Percentiles rank a stretch among this genome's conserved stretches.
Conservation (phyloP, 495 filamentous ascomycete species). For the Xylaria telfairii region DNA sequence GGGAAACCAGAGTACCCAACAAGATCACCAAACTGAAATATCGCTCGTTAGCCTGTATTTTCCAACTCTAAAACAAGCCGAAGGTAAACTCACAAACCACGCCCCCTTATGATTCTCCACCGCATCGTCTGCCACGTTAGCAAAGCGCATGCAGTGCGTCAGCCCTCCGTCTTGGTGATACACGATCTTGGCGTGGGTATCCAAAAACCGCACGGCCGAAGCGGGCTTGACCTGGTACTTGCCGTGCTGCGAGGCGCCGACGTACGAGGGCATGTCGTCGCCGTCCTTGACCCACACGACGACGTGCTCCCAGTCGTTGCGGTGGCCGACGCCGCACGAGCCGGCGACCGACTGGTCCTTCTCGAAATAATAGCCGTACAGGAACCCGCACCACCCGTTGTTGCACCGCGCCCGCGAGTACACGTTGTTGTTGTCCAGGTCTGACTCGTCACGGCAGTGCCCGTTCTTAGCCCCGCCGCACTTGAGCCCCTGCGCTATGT, state of each 20-base stretch:
- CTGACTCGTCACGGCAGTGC: conserved; percentile 29
- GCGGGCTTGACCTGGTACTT: conserved; percentile 25
- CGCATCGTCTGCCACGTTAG: conserved; percentile 29
- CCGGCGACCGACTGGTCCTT: conserved; percentile 29
- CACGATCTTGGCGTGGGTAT: conserved; percentile 37
- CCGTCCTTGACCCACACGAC: conserved; percentile 32
- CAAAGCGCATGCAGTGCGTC: conserved; percentile 41
- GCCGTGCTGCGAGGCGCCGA: conserved; percentile 32
- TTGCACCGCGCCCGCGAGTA: conserved; percentile 41
- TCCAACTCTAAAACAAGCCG: neutral
- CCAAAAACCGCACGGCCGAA: conserved; percentile 28
- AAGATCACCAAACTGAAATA: too few relatives aligned
- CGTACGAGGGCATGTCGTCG: conserved; percentile 26
- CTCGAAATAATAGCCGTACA: conserved; percentile 44
- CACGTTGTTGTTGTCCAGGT: conserved; percentile 39
- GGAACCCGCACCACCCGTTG: conserved; percentile 37
- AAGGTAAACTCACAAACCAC: conserved; percentile 26
- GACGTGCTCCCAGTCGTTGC: conserved; percentile 44
- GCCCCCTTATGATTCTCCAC: conserved; percentile 27
- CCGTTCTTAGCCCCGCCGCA: conserved; percentile 18
- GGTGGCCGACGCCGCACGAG: conserved; percentile 30
- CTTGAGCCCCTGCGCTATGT: conserved; percentile 23
- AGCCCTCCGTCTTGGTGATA: conserved; percentile 39
- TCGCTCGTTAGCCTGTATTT: neutral
- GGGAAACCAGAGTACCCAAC: too few relatives aligned